Percentiles rank a stretch among this genome's conserved stretches.
phyloP scores from a whole-genome alignment of 257 asterid species.

The Cruciata laevipes region DNA sequence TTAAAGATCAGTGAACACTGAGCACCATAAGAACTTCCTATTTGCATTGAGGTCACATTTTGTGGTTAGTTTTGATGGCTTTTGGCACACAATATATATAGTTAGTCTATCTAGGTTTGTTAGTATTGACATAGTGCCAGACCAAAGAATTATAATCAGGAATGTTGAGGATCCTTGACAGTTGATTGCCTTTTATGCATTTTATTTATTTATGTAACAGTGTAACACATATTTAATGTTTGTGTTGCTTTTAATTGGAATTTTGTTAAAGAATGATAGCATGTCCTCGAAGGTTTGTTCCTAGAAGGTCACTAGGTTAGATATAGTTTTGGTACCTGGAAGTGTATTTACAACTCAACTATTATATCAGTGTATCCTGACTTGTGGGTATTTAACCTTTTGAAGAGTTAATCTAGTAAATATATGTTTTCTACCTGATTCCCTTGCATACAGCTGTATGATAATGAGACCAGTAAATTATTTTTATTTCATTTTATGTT shows the following conservation, averaged over 20 bases:
- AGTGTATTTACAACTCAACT: not conserved
- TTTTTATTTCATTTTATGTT: not conserved
- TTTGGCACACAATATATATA: not conserved
- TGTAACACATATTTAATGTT: too few relatives aligned
- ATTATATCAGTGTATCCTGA: not conserved
- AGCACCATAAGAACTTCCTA: not conserved
- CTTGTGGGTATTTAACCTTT: not conserved
- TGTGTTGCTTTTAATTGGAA: not conserved
- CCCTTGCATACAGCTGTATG: not conserved
- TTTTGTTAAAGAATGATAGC: not conserved
- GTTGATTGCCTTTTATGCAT: not conserved
- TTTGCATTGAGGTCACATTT: not conserved
- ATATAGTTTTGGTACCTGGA: not conserved
- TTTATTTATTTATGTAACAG: too few relatives aligned
- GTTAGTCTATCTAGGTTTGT: constrained; percentile 5
- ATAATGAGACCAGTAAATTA: not conserved
- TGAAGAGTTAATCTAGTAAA: not conserved
- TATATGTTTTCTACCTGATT: not conserved
- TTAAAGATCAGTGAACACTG: too few relatives aligned
- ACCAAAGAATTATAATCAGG: too few relatives aligned
- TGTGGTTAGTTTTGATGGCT: not conserved
- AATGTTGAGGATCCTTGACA: not conserved
- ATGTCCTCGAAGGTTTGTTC: not conserved
- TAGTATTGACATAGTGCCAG: not conserved
- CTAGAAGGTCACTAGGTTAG: not conserved